Conservation (phyloP, 2,329 filamentous ascomycete genomes). For the Pseudofabraea citricarpa region DNA sequence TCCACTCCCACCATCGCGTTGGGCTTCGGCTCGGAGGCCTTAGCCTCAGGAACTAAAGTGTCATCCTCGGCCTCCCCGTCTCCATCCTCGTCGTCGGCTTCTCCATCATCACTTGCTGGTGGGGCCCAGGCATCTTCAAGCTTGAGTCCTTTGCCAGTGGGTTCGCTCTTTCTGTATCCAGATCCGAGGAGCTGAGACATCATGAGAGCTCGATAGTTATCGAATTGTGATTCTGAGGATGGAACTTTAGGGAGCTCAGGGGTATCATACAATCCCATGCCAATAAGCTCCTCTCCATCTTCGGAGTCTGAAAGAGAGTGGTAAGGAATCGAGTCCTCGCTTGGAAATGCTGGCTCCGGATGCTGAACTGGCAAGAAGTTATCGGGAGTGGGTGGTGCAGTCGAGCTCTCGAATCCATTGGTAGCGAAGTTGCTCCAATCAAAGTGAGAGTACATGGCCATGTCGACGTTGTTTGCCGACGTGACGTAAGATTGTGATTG, state of each 20-base stretch:
- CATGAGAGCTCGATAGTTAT: slow-evolving; percentile 48
- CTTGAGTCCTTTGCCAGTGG: slow-evolving; percentile 69
- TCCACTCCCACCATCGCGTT: too few relatives aligned
- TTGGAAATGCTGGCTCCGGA: slow-evolving; percentile 37
- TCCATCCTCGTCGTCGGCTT: slow-evolving; percentile 48
- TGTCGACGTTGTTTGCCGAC: slow-evolving; percentile 14
- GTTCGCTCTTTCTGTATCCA: slow-evolving; percentile 38
- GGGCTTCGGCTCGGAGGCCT: too few relatives aligned
- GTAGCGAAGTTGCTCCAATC: slow-evolving; percentile 43
- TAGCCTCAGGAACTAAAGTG: too few relatives aligned
- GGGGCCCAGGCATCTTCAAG: slow-evolving; percentile 77
- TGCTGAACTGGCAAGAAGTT: slow-evolving; percentile 50
- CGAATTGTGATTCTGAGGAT: slow-evolving; percentile 40
- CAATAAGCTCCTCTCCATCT: slow-evolving; percentile 69
- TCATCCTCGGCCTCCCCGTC: slow-evolving; percentile 24
- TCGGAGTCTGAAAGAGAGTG: slow-evolving; percentile 49
- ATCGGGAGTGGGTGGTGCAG: slow-evolving; percentile 56
- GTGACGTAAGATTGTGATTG: slow-evolving; percentile 9
- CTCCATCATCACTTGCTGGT: slow-evolving; percentile 51
- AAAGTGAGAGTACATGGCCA: slow-evolving; percentile 25
- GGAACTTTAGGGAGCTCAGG: slow-evolving; percentile 48
- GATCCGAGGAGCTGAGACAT: slow-evolving; percentile 51
- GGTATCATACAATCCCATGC: slow-evolving; percentile 75
- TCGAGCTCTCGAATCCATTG: slow-evolving; percentile 39
- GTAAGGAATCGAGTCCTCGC: slow-evolving; percentile 46